Evolutionary conservation across 257 asterid genomes (phyloP).

Genomic region (Scutellaria baicalensis): DNA sequence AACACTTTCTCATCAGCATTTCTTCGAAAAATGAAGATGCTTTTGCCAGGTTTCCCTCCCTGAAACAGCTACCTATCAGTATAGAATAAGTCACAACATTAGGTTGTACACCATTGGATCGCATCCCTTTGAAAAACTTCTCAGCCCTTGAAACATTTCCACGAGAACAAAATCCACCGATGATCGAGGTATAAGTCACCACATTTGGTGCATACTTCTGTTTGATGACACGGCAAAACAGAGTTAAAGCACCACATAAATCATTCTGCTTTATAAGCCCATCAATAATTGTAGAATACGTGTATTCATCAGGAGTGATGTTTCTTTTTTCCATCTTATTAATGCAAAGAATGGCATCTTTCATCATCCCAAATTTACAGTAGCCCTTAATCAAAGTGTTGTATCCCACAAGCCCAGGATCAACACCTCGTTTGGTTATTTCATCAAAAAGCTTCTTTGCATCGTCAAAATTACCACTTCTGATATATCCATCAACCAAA

Average conservation of each 20-base stretch:
- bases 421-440: conserved; percentile 35
- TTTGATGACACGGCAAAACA: conserved; percentile 52
- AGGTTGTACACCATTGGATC: conserved; percentile 43
- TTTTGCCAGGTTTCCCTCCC: conserved; percentile 51
- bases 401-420: conserved; percentile 72
- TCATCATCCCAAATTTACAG: conserved; percentile 68
- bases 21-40: conserved; percentile 63
- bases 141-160: conserved; percentile 55
- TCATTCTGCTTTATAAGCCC: conserved; percentile 71
- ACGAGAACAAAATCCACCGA: conserved; percentile 62
- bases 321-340: conserved; percentile 44
- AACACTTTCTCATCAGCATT: conserved; percentile 66
- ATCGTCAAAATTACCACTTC: conserved; percentile 56
- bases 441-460: conserved; percentile 61
- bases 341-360: conserved; percentile 57
- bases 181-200: conserved; percentile 65
- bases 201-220: conserved; percentile 41
- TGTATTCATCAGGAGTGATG: conserved; percentile 55
- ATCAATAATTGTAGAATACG: conserved; percentile 81
- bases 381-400: conserved; percentile 90
- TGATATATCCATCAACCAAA: conserved; percentile 67
- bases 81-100: conserved; percentile 85
- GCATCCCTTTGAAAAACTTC: conserved; percentile 47
- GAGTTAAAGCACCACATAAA: conserved; percentile 45
- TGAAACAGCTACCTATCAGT: conserved; percentile 69